Evolutionary conservation across 495 filamentous ascomycete species (phyloP).

Genomic region (Annulohypoxylon maeteangense): DNA sequence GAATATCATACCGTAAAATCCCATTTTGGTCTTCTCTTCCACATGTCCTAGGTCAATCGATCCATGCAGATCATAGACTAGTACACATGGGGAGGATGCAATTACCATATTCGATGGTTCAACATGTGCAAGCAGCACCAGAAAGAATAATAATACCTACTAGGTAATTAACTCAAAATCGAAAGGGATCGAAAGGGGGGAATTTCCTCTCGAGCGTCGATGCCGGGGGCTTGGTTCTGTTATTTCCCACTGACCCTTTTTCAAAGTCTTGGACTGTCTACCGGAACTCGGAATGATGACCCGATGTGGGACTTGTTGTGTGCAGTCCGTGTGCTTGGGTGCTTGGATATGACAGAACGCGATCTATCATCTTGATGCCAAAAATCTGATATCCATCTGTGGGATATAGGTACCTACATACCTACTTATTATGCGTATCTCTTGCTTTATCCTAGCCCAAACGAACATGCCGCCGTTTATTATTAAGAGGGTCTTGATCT

Average conservation of each 20-base stretch:
- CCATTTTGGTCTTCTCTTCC: slow-evolving; percentile 5
- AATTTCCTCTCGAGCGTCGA: slow-evolving; percentile 8
- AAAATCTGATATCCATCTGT: slow-evolving; percentile 23
- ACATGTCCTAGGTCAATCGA: slow-evolving; percentile 25
- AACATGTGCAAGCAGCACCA: background rate
- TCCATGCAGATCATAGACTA: slow-evolving; percentile 12
- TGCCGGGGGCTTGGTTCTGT: slow-evolving; percentile 4
- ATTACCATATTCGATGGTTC: slow-evolving; percentile 3
- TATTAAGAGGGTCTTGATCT: slow-evolving; percentile 9
- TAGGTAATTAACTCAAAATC: background rate
- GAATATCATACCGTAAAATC: background rate
- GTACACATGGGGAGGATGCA: slow-evolving; percentile 1
- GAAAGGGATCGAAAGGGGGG: slow-evolving; percentile 7
- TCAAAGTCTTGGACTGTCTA: slow-evolving; percentile 11
- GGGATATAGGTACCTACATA: slow-evolving; percentile 5
- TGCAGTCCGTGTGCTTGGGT: slow-evolving; percentile 30
- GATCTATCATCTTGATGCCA: slow-evolving; percentile 34
- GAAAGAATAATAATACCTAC: slow-evolving; percentile 6
- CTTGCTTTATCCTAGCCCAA: background rate
- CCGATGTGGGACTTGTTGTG: slow-evolving; percentile 33
- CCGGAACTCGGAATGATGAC: slow-evolving; percentile 38
- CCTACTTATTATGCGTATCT: too few species aligned
- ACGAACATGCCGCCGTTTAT: slow-evolving; percentile 26
- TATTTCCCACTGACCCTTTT: background rate
- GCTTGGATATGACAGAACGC: slow-evolving; percentile 27